These are phyloP conservation scores for Cephalotrichum gorgonifer DNA, from an alignment of 2,329 filamentous ascomycete species.

Conservation along the genomic window DNA sequence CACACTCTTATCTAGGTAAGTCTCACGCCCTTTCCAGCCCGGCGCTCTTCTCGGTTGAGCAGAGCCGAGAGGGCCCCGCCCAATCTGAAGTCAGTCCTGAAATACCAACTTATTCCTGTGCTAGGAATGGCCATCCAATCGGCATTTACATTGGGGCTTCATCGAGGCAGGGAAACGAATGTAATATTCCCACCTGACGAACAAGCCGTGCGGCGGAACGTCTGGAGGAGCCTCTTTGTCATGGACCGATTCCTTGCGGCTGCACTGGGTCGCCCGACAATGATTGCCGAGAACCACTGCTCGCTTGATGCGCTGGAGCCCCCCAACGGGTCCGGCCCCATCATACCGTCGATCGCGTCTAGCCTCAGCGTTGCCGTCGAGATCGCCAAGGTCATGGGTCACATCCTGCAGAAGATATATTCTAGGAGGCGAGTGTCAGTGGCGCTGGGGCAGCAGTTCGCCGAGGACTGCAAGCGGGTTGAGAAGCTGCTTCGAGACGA, in stretches of 20 bases:
- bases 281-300: constrained; percentile 53
- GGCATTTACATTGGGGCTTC: constrained; percentile 51
- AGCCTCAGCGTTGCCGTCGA: constrained; percentile 46
- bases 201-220: constrained; percentile 37
- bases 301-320: constrained; percentile 33
- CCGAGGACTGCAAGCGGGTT: constrained; percentile 34
- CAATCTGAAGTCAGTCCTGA: neutral
- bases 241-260: constrained; percentile 54
- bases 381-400: constrained; percentile 46
- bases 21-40: neutral
- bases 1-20: constrained; percentile 50
- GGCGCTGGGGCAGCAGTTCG: constrained; percentile 45
- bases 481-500: constrained; percentile 12
- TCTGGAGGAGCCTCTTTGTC: constrained; percentile 56
- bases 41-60: neutral
- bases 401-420: constrained; percentile 49
- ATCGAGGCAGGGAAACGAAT: constrained; percentile 46
- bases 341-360: neutral
- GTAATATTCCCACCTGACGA: constrained; percentile 37
- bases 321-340: constrained; percentile 6
- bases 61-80: neutral
- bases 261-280: constrained; percentile 50
- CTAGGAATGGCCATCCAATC: constrained; percentile 53
- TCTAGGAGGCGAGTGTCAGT: constrained; percentile 48
- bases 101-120: neutral